Evolutionary conservation across 495 filamentous ascomycete species (phyloP).

Genomic region (Hapsidospora chrysogenum): DNA sequence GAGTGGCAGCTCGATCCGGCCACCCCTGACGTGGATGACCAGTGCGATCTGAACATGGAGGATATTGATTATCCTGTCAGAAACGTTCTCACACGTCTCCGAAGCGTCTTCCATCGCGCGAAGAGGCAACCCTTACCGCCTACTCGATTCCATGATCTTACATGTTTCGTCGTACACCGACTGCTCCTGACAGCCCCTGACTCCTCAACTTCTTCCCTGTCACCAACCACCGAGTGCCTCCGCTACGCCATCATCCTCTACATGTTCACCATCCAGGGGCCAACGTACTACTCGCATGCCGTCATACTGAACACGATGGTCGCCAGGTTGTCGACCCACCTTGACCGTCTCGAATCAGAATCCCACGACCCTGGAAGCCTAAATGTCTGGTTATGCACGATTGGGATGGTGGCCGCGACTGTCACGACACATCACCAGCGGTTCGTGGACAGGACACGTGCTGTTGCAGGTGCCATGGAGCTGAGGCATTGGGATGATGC

Average conservation of each 20-base stretch:
- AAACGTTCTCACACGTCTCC: slow-evolving; percentile 24
- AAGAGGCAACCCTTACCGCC: slow-evolving; percentile 11
- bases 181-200: slow-evolving; percentile 18
- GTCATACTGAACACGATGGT: slow-evolving; percentile 19
- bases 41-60: slow-evolving; percentile 6
- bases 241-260: slow-evolving; percentile 28
- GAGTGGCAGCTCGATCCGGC: slow-evolving; percentile 22
- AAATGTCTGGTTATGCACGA: slow-evolving; percentile 20
- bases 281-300: slow-evolving; percentile 33
- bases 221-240: slow-evolving; percentile 22
- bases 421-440: slow-evolving; percentile 13
- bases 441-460: slow-evolving; percentile 10
- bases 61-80: slow-evolving; percentile 15
- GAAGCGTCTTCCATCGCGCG: slow-evolving; percentile 17
- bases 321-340: slow-evolving; percentile 11
- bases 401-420: slow-evolving; percentile 21
- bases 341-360: slow-evolving; percentile 9
- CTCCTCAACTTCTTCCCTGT: not conserved
- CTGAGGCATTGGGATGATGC: slow-evolving; percentile 12
- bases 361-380: slow-evolving; percentile 8
- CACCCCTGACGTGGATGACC: slow-evolving; percentile 2
- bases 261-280: slow-evolving; percentile 33
- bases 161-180: slow-evolving; percentile 30
- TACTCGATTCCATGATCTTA: slow-evolving; percentile 30
- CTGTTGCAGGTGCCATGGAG: slow-evolving; percentile 5